A percentile compares a stretch with the other conserved stretches of the same genome.
Evolutionary conservation across 495 filamentous ascomycete species (phyloP).

Genomic region (Neurospora sp.): DNA sequence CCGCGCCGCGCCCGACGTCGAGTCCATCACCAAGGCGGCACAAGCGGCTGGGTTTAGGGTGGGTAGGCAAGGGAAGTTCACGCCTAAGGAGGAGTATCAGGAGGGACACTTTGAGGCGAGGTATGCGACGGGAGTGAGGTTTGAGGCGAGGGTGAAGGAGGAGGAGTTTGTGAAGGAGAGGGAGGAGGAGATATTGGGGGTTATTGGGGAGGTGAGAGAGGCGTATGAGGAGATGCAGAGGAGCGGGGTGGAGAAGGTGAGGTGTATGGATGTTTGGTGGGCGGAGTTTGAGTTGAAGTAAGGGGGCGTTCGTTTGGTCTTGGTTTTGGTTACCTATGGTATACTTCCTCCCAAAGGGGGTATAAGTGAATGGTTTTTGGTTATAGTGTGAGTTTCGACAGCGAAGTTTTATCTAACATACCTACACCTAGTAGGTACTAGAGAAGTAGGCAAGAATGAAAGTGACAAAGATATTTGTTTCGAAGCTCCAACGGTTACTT

Average conservation of each 20-base stretch:
- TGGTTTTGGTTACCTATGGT: too few species aligned
- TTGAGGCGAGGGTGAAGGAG: slow-evolving; percentile 20
- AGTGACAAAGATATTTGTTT: too few species aligned
- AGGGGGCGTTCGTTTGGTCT: too few species aligned
- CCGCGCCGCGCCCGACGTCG: not conserved
- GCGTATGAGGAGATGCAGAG: slow-evolving; percentile 20
- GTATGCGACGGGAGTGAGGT: slow-evolving; percentile 11
- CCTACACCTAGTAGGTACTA: too few species aligned
- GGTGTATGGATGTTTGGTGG: slow-evolving; percentile 41
- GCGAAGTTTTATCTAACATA: too few species aligned
- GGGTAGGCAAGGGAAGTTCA: slow-evolving; percentile 18
- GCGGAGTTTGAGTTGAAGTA: slow-evolving; percentile 16
- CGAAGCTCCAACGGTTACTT: too few species aligned
- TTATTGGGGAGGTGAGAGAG: slow-evolving; percentile 21
- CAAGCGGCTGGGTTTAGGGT: slow-evolving; percentile 16
- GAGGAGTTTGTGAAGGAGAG: slow-evolving; percentile 20
- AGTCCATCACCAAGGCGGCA: slow-evolving; percentile 11
- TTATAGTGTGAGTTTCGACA: too few species aligned
- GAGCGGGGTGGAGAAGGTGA: slow-evolving; percentile 14
- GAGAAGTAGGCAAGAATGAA: too few species aligned
- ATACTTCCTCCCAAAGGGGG: too few species aligned
- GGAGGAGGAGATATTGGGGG: slow-evolving; percentile 23
- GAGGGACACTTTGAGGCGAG: slow-evolving; percentile 40
- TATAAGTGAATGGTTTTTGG: too few species aligned
- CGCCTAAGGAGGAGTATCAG: slow-evolving; percentile 25